phyloP scores from a whole-genome alignment of 192 early-diverging fungal genomes.

The Kappamyces sp. region DNA sequence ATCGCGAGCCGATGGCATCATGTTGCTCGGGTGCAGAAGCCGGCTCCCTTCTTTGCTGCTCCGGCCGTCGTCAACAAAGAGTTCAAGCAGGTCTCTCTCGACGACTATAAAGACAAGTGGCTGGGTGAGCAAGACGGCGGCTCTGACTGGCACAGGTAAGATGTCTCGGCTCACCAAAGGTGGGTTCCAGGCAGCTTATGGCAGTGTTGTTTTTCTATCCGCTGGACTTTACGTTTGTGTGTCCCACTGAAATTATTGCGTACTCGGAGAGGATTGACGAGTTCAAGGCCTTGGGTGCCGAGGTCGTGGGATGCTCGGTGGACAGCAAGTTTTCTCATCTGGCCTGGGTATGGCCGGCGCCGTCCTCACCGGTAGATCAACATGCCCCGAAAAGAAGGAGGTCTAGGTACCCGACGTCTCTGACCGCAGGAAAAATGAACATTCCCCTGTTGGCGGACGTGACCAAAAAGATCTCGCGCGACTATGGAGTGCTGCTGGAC shows the following conservation, averaged over 20 bases:
- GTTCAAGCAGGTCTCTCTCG: slow-evolving; percentile 37
- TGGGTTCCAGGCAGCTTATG: neutral
- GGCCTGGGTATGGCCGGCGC: slow-evolving; percentile 27
- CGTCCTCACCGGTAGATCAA: slow-evolving; percentile 22
- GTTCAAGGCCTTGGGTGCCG: slow-evolving; percentile 42
- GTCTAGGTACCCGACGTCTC: slow-evolving; percentile 26
- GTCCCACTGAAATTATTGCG: slow-evolving; percentile 52
- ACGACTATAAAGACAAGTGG: slow-evolving; percentile 51
- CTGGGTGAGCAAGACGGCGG: neutral
- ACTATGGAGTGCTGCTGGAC: slow-evolving; percentile 49
- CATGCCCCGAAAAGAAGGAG: slow-evolving; percentile 46
- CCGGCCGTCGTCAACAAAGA: slow-evolving; percentile 38
- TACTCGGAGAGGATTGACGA: slow-evolving; percentile 51
- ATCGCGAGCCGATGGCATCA: no score
- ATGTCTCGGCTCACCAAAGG: neutral
- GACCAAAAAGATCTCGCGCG: slow-evolving; percentile 42
- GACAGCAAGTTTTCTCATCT: slow-evolving; percentile 50
- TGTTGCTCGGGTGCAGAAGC: slow-evolving; percentile 17
- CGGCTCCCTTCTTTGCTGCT: slow-evolving; percentile 36
- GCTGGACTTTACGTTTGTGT: slow-evolving; percentile 44
- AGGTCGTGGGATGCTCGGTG: slow-evolving; percentile 50
- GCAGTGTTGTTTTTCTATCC: slow-evolving; percentile 49
- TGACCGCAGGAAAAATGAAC: slow-evolving; percentile 26
- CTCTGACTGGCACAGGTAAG: neutral
- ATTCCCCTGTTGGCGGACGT: slow-evolving; percentile 49